Evolutionary conservation across 805 yeast species (phyloP).

Genomic region (Candida quercuum): DNA sequence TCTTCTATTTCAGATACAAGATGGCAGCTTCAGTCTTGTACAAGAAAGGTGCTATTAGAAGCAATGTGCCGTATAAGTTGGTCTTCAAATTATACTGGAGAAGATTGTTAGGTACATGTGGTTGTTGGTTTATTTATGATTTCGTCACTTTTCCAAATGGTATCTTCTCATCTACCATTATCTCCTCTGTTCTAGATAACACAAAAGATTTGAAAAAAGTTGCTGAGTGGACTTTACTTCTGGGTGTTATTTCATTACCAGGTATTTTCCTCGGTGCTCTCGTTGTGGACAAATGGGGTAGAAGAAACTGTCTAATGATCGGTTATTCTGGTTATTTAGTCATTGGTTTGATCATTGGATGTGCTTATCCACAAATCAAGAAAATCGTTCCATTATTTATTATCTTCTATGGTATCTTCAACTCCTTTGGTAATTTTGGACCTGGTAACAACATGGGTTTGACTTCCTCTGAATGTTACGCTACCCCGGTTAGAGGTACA

Average conservation of each 20-base stretch:
- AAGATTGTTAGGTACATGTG: constrained; percentile 63
- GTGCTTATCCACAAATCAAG: constrained; percentile 49
- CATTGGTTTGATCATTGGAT: constrained; percentile 67
- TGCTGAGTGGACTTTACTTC: constrained; percentile 70
- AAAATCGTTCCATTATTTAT: constrained; percentile 60
- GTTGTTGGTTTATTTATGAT: constrained; percentile 77
- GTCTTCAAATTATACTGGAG: constrained; percentile 65
- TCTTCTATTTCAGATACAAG: constrained; percentile 66
- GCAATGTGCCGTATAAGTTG: constrained; percentile 50
- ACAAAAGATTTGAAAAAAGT: constrained; percentile 41
- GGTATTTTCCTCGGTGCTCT: constrained; percentile 70
- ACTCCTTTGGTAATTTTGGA: constrained; percentile 66
- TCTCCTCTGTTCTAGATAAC: constrained; percentile 42
- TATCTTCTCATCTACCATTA: constrained; percentile 58
- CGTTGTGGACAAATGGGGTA: constrained; percentile 58
- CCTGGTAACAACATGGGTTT: constrained; percentile 78
- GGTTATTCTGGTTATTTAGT: constrained; percentile 71
- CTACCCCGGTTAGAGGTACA: constrained; percentile 75
- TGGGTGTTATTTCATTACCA: constrained; percentile 63
- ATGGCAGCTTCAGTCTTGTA: constrained; percentile 64
- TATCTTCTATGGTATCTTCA: constrained; percentile 69
- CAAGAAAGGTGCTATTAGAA: constrained; percentile 58
- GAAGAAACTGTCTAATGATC: constrained; percentile 64
- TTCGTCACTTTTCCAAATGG: constrained; percentile 80
- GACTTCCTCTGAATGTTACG: constrained; percentile 59